Evolutionary conservation across 2,329 filamentous ascomycete genomes (phyloP).

Genomic region (Ophiostoma sp.): DNA sequence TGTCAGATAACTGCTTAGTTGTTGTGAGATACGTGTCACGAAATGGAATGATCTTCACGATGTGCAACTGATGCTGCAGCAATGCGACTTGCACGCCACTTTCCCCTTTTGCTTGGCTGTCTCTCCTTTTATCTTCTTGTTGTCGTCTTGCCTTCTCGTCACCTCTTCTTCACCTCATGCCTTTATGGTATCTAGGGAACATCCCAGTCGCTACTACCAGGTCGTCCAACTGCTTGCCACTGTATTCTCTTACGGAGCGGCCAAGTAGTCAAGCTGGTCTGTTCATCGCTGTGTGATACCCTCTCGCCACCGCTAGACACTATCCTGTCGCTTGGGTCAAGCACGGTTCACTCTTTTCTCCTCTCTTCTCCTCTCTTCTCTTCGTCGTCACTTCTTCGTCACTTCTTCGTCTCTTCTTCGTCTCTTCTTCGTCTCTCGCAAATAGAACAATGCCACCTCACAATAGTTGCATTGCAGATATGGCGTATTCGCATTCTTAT

Average conservation of each 20-base stretch:
- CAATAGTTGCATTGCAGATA: neutral
- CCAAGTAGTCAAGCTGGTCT: neutral
- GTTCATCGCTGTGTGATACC: neutral
- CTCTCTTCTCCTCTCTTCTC: neutral
- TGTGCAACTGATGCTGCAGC: slow-evolving; percentile 15
- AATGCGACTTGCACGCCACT: neutral
- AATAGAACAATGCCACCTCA: neutral
- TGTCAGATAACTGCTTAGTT: too few relatives aligned
- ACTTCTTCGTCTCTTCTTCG: neutral
- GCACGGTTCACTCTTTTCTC: neutral
- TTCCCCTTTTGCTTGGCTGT: neutral
- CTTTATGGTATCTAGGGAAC: neutral
- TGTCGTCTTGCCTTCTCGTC: neutral
- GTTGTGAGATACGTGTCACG: neutral
- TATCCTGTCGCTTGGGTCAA: neutral
- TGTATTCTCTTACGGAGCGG: neutral
- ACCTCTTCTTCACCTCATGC: neutral
- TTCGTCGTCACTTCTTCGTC: neutral
- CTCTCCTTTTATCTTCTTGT: neutral
- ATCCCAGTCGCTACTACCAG: neutral
- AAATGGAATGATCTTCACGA: slow-evolving; percentile 16
- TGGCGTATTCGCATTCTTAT: neutral
- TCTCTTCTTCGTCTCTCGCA: neutral
- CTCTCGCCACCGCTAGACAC: neutral
- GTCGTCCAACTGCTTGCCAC: neutral